Evolutionary conservation across 805 yeast species (phyloP), one percentile per base, ranked within the genome.

Genomic region (Spathaspora girioi): DNA sequence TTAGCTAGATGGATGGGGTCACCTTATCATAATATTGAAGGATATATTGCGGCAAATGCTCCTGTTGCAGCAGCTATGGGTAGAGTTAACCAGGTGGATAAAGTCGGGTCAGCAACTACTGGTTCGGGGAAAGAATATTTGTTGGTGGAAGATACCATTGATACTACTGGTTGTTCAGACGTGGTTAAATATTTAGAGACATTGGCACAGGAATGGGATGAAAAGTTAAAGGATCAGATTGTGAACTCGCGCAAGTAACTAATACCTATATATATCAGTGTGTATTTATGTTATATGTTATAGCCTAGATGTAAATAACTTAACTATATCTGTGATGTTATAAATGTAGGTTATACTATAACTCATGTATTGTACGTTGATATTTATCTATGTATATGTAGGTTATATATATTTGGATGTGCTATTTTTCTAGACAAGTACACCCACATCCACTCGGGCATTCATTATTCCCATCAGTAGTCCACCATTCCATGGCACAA

Each of bases 401-500:
- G 9, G 32, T 45, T 48, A 51, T n/a, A 51, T 23, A n/a, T n/a
- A n/a, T n/a, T n/a, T n/a, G n/a, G n/a, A n/a, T n/a, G n/a, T n/a
- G 17, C 43, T 47, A 50, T 63, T 6, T 57, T 9, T 69, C 73
- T 10, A 81, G 63, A 67, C 97, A 89, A 5, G 61, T 55, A 60
- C 97, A 90, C 0, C 96, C 96, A 72, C 97, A 90, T 0, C 96
- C 97, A 45, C 87, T 79, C 0, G 96, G 84, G 66, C 97, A 89
- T 59, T 86, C 60, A 4, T 48, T 56, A 14, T 58, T 62, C n/a
- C n/a, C n/a, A 8, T 64, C 63, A 1, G 64, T 58, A 7, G 68
- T 67, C 89, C 96, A 90, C 97, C 98, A 92, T 47, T 77, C 77
- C 17, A 76, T 68, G 0, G 96, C 94, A 70, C 98, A 92, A 19